Percentiles rank a stretch among this genome's conserved stretches.
Evolutionary conservation across 106 monocot species (phyloP).

Genomic region (Dendrobium officinale): DNA sequence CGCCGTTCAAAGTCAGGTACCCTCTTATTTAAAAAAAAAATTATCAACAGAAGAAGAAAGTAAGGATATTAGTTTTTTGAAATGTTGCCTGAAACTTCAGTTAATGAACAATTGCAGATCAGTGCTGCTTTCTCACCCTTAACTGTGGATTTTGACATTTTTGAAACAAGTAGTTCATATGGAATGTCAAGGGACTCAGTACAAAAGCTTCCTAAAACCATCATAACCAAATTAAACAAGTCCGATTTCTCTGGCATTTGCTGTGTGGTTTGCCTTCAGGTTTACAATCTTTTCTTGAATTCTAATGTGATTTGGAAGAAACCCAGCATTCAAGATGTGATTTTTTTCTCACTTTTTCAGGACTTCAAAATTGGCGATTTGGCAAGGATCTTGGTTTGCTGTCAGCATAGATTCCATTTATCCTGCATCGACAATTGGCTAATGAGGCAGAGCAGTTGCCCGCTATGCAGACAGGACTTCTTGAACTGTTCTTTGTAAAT

Average conservation of each 20-base stretch:
- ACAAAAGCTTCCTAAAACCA: background rate
- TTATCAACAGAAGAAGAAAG: background rate
- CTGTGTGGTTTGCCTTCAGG: conserved; percentile 4
- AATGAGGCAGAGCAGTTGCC: conserved; percentile 19
- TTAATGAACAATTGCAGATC: background rate
- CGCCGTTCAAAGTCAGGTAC: conserved; percentile 64
- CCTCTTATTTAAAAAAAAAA: background rate
- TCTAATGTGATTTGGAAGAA: background rate
- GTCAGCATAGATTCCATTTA: conserved; percentile 19
- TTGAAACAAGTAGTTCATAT: background rate
- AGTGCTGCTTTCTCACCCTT: background rate
- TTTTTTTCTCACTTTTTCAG: background rate
- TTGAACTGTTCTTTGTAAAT: background rate
- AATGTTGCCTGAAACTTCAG: background rate
- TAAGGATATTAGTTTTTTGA: background rate
- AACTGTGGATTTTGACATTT: background rate
- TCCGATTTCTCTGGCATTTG: background rate
- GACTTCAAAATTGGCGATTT: conserved; percentile 16
- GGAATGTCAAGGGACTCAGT: background rate
- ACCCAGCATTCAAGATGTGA: background rate
- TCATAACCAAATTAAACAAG: background rate
- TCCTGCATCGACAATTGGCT: conserved; percentile 22
- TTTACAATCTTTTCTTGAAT: background rate
- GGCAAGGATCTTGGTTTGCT: conserved; percentile 14
- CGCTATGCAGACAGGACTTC: conserved; percentile 14